Evolutionary conservation across 169 alveolate genomes (phyloP), one percentile per base, ranked within the genome.

Genomic region (Theileria parva): DNA sequence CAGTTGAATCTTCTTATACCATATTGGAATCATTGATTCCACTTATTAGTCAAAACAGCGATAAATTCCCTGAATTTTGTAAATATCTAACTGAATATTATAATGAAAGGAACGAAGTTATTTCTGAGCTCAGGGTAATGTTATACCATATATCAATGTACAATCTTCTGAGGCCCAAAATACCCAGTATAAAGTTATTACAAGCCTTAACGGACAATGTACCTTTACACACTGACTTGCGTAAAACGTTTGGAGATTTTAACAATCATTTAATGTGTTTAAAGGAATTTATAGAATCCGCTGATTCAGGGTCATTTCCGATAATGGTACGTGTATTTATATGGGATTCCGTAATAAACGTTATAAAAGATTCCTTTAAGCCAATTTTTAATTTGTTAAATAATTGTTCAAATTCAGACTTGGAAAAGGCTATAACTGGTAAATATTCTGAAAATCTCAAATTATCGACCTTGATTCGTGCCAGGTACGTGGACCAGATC

Each of bases 61-160:
- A 2, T n/a, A 34, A 65, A 19, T 63, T 66, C 64, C 48, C 53
- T 3, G 81, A 71, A 9, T 79, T 57, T 0, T 8, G 25, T 30
- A 57, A 27, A 23, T 69, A 44, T 25, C 39, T 74, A 13, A n/a
- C 15, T 12, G 65, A 59, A 2, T 55, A 80, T 63, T 80, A 80
- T 64, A 48, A 12, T 23, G 50, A 28, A n/a, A 25, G 72, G 32
- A 25, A 25, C 15, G 23, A 13, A 6, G 85, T 81, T 28, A 50
- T 81, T 0, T 0, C 25, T 5, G 88, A 81, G 55, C 85, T 81
- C n/a, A 57, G 88, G 30, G 67, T 59, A 9, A 78, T 60, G 25
- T 66, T 81, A 50, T 81, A 81, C 80, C 74, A 77, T 44, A 2
- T 61, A 57, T 55, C 74, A 50, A 72, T 73, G 76, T 39, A 70